Evolutionary conservation across 225 moss, liverwort and hornwort genomes (phyloP).

Genomic region (Lunularia cruciata): DNA sequence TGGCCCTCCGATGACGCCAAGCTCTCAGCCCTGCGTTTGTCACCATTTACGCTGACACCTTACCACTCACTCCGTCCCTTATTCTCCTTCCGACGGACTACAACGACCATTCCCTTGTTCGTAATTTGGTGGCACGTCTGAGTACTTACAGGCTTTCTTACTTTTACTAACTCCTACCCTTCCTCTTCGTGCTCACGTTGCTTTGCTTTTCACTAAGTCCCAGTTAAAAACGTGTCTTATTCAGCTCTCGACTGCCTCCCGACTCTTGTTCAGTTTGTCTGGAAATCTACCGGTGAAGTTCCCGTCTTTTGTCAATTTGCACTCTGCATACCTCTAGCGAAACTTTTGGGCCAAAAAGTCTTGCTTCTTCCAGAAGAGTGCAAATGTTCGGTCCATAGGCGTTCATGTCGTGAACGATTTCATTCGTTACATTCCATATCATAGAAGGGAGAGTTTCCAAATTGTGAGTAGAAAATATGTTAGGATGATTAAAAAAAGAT

Average conservation of each 20-base stretch:
- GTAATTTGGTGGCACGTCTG: background rate
- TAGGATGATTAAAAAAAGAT: too few relatives aligned
- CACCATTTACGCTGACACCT: constrained; percentile 26
- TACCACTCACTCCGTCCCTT: background rate
- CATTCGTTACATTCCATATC: too few relatives aligned
- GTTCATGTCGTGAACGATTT: too few relatives aligned
- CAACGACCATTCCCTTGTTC: background rate
- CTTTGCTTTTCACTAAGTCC: too few relatives aligned
- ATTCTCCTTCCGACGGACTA: background rate
- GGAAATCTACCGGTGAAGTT: too few relatives aligned
- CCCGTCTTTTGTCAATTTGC: background rate
- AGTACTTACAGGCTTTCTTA: background rate
- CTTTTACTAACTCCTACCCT: background rate
- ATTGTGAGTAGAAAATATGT: too few relatives aligned
- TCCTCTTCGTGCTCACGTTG: background rate
- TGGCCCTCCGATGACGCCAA: constrained; percentile 21
- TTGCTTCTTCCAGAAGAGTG: background rate
- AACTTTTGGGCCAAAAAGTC: background rate
- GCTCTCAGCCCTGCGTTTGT: constrained; percentile 22
- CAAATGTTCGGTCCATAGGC: too few relatives aligned
- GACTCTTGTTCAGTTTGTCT: too few relatives aligned
- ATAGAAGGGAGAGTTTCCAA: too few relatives aligned
- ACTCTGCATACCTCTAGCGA: background rate
- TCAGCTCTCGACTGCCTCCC: background rate
- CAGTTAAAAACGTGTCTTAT: too few relatives aligned